phyloP scores from a whole-genome alignment of 2,329 filamentous ascomycete genomes.

The Fusarium pilosicola region DNA sequence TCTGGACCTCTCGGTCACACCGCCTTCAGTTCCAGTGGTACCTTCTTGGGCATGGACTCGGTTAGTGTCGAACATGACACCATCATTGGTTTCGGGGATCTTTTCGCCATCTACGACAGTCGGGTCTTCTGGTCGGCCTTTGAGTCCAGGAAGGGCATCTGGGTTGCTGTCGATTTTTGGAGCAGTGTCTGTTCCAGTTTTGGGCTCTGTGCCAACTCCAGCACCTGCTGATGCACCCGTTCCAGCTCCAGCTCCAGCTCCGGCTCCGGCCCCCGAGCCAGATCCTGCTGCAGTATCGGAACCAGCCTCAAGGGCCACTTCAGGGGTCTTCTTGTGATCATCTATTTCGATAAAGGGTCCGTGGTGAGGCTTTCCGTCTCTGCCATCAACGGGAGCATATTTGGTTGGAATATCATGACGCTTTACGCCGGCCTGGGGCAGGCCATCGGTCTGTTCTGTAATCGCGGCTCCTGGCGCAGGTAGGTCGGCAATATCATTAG shows the following conservation, averaged over 20 bases:
- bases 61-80: slow-evolving; percentile 92
- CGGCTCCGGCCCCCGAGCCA: slow-evolving; percentile 18
- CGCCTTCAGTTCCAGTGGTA: slow-evolving; percentile 87
- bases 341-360: slow-evolving; percentile 80
- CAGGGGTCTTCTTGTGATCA: slow-evolving; percentile 42
- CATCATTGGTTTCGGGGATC: slow-evolving; percentile 74
- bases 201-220: neutral
- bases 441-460: slow-evolving; percentile 41
- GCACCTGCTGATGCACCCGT: neutral
- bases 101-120: slow-evolving; percentile 68
- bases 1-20: slow-evolving; percentile 88
- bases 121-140: slow-evolving; percentile 62
- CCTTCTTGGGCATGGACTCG: slow-evolving; percentile 81
- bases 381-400: slow-evolving; percentile 89
- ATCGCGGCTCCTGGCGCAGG: slow-evolving; percentile 39
- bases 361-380: slow-evolving; percentile 91
- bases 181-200: slow-evolving; percentile 11
- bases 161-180: slow-evolving; percentile 45
- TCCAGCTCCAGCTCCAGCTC: neutral
- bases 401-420: slow-evolving; percentile 63
- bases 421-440: slow-evolving; percentile 45
- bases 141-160: slow-evolving; percentile 55
- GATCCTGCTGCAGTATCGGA: slow-evolving; percentile 12
- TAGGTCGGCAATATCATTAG: slow-evolving; percentile 40
- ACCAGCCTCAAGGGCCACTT: neutral